A percentile compares a stretch with the other conserved stretches of the same genome.
These are phyloP conservation scores for Apiospora hydei DNA, from an alignment of 2,329 filamentous ascomycete genomes.

Conservation along the genomic window DNA sequence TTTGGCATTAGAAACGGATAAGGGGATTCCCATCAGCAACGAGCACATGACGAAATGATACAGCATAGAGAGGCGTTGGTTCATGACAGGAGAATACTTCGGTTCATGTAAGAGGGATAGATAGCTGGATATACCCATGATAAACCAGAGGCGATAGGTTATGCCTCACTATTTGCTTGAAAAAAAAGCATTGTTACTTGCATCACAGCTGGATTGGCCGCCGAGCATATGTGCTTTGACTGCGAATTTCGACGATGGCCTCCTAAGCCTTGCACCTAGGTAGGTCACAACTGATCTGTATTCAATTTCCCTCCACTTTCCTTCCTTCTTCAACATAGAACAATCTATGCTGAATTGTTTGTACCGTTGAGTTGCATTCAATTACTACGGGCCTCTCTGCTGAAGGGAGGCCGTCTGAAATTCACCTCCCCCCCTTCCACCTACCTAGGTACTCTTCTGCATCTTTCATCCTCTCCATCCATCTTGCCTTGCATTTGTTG, in stretches of 20 bases:
- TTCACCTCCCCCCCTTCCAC: background rate
- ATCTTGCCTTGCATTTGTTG: background rate
- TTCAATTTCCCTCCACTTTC: background rate
- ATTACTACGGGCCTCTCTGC: background rate
- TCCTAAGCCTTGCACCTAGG: background rate
- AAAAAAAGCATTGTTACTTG: background rate
- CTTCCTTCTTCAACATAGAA: background rate
- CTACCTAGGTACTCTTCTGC: background rate
- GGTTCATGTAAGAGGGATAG: background rate
- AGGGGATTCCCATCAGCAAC: background rate
- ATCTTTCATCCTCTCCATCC: background rate
- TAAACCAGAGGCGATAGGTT: background rate
- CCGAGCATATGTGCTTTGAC: background rate
- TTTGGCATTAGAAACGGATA: background rate
- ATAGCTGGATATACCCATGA: constrained; percentile 11
- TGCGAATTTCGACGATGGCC: background rate
- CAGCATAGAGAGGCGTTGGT: background rate
- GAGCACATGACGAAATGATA: background rate
- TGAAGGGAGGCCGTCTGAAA: background rate
- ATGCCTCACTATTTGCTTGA: background rate
- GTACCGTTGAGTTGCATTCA: background rate
- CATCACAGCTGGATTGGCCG: background rate
- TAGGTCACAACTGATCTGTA: background rate
- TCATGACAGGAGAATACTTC: background rate
- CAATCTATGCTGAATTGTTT: background rate